phyloP scores from a whole-genome alignment of 208 protist genomes.

The Tritrichomonas musculus region DNA sequence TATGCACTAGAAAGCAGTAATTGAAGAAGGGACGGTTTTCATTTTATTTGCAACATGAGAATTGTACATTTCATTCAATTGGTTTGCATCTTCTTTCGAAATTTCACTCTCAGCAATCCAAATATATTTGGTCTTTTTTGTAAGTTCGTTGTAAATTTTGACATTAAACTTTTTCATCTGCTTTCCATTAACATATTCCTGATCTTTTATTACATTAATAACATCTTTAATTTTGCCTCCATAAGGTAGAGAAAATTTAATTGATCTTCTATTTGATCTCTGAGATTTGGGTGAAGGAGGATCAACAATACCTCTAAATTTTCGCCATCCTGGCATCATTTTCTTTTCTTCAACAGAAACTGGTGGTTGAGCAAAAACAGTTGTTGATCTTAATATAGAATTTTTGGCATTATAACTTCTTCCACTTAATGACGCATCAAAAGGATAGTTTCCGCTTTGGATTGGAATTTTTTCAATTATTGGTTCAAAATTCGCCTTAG shows the following conservation, averaged over 20 bases:
- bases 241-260: neutral
- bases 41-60: too few relatives aligned
- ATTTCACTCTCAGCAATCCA: conserved; percentile 25
- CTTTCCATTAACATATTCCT: neutral
- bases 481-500: too few relatives aligned
- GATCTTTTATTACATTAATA: neutral
- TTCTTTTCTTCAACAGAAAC: neutral
- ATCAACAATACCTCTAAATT: conserved; percentile 13
- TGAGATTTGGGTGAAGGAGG: neutral
- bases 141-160: neutral
- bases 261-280: neutral
- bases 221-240: neutral
- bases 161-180: neutral
- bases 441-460: neutral
- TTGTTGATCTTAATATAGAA: neutral
- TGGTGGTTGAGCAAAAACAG: neutral
- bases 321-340: neutral
- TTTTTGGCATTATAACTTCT: neutral
- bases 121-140: neutral
- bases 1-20: too few relatives aligned
- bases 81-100: too few relatives aligned
- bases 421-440: neutral
- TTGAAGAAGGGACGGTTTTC: too few relatives aligned
- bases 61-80: too few relatives aligned
- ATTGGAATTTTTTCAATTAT: too few relatives aligned